Evolutionary conservation across 2,329 filamentous ascomycete species (phyloP).

Genomic region (Clathrospora elynae): DNA sequence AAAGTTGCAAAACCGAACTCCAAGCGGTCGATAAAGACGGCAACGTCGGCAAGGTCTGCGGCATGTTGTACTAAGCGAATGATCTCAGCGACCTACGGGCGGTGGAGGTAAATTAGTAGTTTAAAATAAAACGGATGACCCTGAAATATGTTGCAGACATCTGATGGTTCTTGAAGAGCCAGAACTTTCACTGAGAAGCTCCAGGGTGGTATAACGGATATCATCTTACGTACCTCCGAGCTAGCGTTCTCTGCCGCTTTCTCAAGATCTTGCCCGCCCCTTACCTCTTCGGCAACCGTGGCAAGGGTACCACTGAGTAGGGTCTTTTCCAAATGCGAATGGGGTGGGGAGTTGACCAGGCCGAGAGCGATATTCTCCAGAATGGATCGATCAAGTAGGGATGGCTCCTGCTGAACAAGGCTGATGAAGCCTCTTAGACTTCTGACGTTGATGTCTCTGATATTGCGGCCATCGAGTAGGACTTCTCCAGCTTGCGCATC

Average conservation of each 20-base stretch:
- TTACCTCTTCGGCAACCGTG: conserved; percentile 58
- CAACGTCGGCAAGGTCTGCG: conserved; percentile 64
- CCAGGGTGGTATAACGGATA: too few species aligned
- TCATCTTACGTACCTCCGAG: conserved; percentile 12
- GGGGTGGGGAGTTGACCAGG: conserved; percentile 51
- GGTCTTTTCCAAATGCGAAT: conserved; percentile 50
- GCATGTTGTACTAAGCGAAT: conserved; percentile 57
- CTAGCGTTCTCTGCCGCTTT: conserved; percentile 22
- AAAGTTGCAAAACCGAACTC: conserved; percentile 56
- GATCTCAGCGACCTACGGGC: conserved; percentile 51
- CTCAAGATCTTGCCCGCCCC: conserved; percentile 57
- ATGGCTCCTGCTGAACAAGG: conserved; percentile 59
- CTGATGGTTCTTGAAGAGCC: too few species aligned
- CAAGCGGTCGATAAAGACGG: conserved; percentile 59
- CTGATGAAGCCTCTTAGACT: conserved; percentile 46
- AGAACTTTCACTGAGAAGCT: too few species aligned
- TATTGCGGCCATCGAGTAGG: conserved; percentile 60
- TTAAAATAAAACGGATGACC: too few species aligned
- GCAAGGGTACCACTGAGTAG: conserved; percentile 58
- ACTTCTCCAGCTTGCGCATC: conserved; percentile 58
- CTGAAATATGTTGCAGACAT: too few species aligned
- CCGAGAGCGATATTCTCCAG: conserved; percentile 61
- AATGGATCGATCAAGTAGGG: conserved; percentile 58
- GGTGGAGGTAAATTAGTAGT: background rate
- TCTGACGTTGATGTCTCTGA: conserved; percentile 47